These are phyloP conservation scores for Populus simonii DNA, from an alignment of 345 rosid genomes.

Conservation along the genomic window DNA sequence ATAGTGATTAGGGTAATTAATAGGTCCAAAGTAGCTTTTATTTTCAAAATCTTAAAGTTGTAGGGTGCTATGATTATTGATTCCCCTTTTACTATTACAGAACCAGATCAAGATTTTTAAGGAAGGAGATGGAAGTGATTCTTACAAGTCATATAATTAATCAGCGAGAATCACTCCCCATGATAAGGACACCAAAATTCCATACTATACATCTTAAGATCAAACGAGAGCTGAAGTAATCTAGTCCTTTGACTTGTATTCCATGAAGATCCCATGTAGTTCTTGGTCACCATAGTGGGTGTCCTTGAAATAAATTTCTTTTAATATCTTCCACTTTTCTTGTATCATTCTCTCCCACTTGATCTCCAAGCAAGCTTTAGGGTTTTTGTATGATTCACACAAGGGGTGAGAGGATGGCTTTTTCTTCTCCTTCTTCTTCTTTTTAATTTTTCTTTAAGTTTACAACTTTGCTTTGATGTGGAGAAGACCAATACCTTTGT, in stretches of 20 bases:
- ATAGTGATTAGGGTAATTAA: background rate
- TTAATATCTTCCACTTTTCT: background rate
- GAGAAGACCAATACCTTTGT: conserved; percentile 30
- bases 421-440: background rate
- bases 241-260: background rate
- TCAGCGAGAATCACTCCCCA: background rate
- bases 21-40: conserved; percentile 20
- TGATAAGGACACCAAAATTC: background rate
- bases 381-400: conserved; percentile 16
- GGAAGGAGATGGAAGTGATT: background rate
- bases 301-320: background rate
- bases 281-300: conserved; percentile 22
- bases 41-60: conserved; percentile 21
- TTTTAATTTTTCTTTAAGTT: background rate
- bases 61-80: conserved; percentile 23
- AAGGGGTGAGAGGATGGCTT: background rate
- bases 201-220: background rate
- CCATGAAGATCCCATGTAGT: conserved; percentile 20
- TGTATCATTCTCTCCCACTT: conserved; percentile 20
- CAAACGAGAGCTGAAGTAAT: background rate
- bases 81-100: conserved; percentile 14
- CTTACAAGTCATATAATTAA: background rate
- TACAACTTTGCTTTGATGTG: conserved; percentile 24
- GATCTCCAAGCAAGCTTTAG: conserved; percentile 15
- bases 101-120: background rate